Evolutionary conservation across 768 basidiomycete species (phyloP).

Genomic region (Trametes cinnabarina): DNA sequence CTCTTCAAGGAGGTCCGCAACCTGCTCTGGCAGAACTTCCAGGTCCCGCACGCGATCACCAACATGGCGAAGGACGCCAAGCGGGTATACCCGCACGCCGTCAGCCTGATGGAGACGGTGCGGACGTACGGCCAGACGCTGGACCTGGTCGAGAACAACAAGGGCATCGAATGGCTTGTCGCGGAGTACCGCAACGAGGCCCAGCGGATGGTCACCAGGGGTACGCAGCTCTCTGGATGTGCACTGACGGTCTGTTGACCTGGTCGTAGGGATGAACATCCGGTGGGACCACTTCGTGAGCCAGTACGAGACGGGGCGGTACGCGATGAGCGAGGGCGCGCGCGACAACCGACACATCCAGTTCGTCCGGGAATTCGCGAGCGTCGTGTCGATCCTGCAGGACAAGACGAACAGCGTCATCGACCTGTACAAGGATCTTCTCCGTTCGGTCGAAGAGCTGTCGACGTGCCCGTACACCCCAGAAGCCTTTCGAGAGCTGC

Average conservation of each 20-base stretch:
- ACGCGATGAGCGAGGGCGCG: slow-evolving; percentile 69
- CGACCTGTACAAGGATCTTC: slow-evolving; percentile 85
- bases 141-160: slow-evolving; percentile 86
- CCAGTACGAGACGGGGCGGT: slow-evolving; percentile 83
- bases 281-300: slow-evolving; percentile 98
- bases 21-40: slow-evolving; percentile 92
- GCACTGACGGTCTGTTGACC: background rate
- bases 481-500: slow-evolving; percentile 77
- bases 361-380: slow-evolving; percentile 94
- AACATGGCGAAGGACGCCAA: slow-evolving; percentile 99
- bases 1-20: slow-evolving; percentile 98
- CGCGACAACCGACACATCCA: slow-evolving; percentile 87
- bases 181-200: slow-evolving; percentile 93
- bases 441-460: slow-evolving; percentile 82
- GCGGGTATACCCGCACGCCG: slow-evolving; percentile 96
- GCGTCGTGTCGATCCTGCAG: slow-evolving; percentile 87
- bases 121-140: slow-evolving; percentile 95
- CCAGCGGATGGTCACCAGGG: slow-evolving; percentile 89
- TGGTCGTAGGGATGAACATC: slow-evolving; percentile 77
- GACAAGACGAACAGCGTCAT: slow-evolving; percentile 96
- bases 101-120: slow-evolving; percentile 98
- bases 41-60: slow-evolving; percentile 90
- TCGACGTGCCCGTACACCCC: slow-evolving; percentile 80
- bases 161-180: slow-evolving; percentile 90
- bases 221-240: slow-evolving; percentile 36